Base-by-base conservation (phyloP, 169 alveolate genomes). In the Plasmodium sp. region DNA sequence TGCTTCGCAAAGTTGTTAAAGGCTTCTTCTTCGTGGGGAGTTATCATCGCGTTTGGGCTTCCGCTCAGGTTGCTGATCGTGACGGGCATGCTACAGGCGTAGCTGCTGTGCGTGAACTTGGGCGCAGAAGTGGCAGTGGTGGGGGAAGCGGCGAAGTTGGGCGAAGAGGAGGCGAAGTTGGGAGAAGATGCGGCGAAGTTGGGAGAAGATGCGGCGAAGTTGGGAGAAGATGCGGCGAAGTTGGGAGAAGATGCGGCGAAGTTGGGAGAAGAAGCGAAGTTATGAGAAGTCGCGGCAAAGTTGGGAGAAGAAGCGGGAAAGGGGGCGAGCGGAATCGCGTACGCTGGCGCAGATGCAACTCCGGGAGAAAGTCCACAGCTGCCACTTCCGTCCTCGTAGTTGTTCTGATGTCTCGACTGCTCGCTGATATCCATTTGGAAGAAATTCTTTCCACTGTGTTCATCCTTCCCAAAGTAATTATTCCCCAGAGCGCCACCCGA, bases 401-500 rank as follows among this genome's bases (percentile, higher is more conserved):
- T 67, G 77, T 67, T 22, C 22, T 18, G 12, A 5, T 27, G 39
- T 67, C 77, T 39, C n/a, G 39, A 67, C 39, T 67, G 36, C 27
- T 16, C 33, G 45, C 51, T 82, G 41, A 43, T 81, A 82, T 82
- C 56, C 72, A 51, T 27, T 10, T 31, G 34, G 71, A 7, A 16
- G 72, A 51, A 82, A 9, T 51, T 82, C 51, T 82, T 81, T 9
- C 86, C 73, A 81, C 56, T 81, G 51, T 75, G 43, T 39, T 80
- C 73, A 34, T 27, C 54, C n/a, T 77, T 41, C 51, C 41, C 84
- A 36, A 6, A 74, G 39, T 80, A 90, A 31, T n/a, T 67, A 90
- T 90, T n/a, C 48, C 45, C 67, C 67, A 34, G 91, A 41, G 73
- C 3, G 72, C 31, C 62, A 51, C 71, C 83, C 82, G 80, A 58